Percentiles rank a stretch among this genome's conserved stretches.
phyloP scores from a whole-genome alignment of 2,329 filamentous ascomycete species.

The Botryotinia globosa region DNA sequence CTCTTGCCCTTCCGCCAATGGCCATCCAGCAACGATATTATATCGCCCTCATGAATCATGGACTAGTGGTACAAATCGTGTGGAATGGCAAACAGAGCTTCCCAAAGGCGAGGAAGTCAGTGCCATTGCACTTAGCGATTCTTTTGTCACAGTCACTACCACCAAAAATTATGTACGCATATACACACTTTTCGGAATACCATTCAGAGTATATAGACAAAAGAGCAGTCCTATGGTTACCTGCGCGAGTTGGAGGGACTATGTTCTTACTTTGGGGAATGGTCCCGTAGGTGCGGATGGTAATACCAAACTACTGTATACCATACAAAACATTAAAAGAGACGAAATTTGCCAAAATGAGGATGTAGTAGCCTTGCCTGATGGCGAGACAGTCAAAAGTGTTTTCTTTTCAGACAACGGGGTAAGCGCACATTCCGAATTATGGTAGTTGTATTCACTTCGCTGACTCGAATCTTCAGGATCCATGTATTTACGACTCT shows the following conservation, averaged over 20 bases:
- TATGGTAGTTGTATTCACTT: not conserved
- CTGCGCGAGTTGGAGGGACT: slow-evolving; percentile 91
- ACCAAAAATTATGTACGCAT: slow-evolving; percentile 84
- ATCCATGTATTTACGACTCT: slow-evolving; percentile 94
- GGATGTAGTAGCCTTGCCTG: slow-evolving; percentile 81
- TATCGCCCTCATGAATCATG: slow-evolving; percentile 97
- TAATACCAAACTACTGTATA: slow-evolving; percentile 75
- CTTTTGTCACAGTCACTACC: slow-evolving; percentile 86
- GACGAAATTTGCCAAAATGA: slow-evolving; percentile 95
- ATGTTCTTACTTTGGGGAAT: slow-evolving; percentile 94
- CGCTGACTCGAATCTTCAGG: slow-evolving; percentile 47
- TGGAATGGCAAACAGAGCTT: slow-evolving; percentile 87
- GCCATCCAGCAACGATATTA: slow-evolving; percentile 75
- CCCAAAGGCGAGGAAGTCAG: slow-evolving; percentile 82
- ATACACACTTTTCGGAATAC: slow-evolving; percentile 89
- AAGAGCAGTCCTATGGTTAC: slow-evolving; percentile 89
- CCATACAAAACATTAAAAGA: slow-evolving; percentile 89
- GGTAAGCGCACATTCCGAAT: slow-evolving; percentile 49
- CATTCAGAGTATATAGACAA: slow-evolving; percentile 83
- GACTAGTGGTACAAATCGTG: slow-evolving; percentile 72
- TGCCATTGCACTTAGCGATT: slow-evolving; percentile 87
- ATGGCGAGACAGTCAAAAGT: slow-evolving; percentile 69
- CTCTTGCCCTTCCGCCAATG: slow-evolving; percentile 68
- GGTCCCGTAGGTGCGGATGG: slow-evolving; percentile 80
- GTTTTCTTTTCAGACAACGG: slow-evolving; percentile 92